Percentiles rank a stretch among this genome's conserved stretches.
These are phyloP conservation scores for Physcomitrium patens DNA, from an alignment of 225 moss, liverwort and hornwort genomes.

Conservation along the genomic window DNA sequence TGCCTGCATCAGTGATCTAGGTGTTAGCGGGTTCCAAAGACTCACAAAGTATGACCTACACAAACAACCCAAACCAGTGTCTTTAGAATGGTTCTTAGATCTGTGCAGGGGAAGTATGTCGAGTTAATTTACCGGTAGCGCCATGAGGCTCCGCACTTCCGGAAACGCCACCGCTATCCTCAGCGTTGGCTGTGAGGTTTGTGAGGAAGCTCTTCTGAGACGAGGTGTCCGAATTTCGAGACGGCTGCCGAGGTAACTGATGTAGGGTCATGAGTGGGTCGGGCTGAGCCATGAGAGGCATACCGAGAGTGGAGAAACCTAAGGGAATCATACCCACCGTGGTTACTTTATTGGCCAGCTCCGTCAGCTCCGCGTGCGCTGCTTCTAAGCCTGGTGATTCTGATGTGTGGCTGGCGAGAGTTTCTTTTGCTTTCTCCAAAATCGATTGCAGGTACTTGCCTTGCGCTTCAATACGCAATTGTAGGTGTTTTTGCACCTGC, in stretches of 20 bases:
- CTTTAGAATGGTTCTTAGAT: too few species aligned
- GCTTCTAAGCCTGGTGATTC: conserved; percentile 87
- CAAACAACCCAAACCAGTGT: background rate
- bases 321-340: conserved; percentile 60
- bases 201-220: conserved; percentile 63
- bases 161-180: conserved; percentile 54
- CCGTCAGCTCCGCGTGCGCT: conserved; percentile 85
- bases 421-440: conserved; percentile 94
- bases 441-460: conserved; percentile 96
- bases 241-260: conserved; percentile 52
- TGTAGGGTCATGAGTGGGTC: conserved; percentile 39
- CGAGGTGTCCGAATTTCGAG: conserved; percentile 56
- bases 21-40: conserved; percentile 47
- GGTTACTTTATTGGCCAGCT: conserved; percentile 85
- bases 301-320: conserved; percentile 44
- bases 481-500: conserved; percentile 94
- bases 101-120: too few species aligned
- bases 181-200: conserved; percentile 51
- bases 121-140: conserved; percentile 41
- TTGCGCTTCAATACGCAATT: conserved; percentile 95
- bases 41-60: background rate
- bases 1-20: conserved; percentile 51
- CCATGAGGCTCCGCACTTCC: conserved; percentile 53
- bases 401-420: conserved; percentile 72
- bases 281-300: conserved; percentile 42